Base-by-base conservation (phyloP, 306 rosid genomes). In the Fragaria iinumae region DNA sequence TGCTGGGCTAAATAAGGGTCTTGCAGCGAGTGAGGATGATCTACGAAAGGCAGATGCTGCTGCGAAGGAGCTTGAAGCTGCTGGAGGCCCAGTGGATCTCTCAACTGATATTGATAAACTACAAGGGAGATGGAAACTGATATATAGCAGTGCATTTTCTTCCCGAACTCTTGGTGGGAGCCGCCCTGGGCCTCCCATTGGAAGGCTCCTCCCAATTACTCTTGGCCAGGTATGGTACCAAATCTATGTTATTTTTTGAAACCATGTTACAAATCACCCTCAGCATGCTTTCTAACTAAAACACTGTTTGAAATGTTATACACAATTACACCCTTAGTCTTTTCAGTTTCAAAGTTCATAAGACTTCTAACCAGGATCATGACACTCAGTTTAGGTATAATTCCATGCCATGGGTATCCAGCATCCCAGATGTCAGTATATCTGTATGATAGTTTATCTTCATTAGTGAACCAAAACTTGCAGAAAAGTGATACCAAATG, bases 121-220 rank as follows among this genome's bases (percentile, higher is more conserved):
- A 84, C 98, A 95, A 83, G 98, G 98, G 47, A 89, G 92, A 87
- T 95, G 98, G 97, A 95, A 88, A 84, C 82, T 95, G 66, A 84
- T 92, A 71, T 92, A 92, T 76, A 95, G 97, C 88, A 95, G 98
- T 65, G 96, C 96, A 32, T 95, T 90, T 83, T 92, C 98, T 3
- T 87, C 97, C 65, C 92, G 91, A 6, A 90, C 98, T 25, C 84
- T 90, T 1, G 98, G 97, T 21, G 97, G 98, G 44, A 90, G 96
- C 81, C 97, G 98, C 50, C 98, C 98, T 64, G 97, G 97, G 62
- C 98, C 92, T 83, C 97, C 97, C 83, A 83, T 76, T 0, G 84
- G 97, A 88, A 92, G 97, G 69, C 88, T 95, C 49, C 97, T 95
- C 83, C 98, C 98, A 39, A 83, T 95, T 73, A 89, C 93, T 75